Conservation (phyloP, 2,329 filamentous ascomycete species). For the Neobulgaria alba region DNA sequence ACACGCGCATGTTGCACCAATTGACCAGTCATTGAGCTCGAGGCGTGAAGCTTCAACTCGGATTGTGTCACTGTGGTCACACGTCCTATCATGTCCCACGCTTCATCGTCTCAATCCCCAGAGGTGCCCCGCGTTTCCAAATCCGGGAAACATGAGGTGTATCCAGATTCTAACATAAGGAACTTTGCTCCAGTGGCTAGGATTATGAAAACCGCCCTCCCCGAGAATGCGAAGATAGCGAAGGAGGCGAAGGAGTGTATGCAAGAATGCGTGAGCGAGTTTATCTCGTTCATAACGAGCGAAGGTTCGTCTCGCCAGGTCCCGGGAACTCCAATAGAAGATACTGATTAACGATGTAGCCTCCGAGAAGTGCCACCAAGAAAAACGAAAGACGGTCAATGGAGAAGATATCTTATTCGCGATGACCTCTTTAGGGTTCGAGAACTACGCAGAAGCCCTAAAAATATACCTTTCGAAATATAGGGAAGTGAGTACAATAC, state of each 20-base stretch:
- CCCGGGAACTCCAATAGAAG: background rate
- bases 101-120: constrained; percentile 42
- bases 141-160: constrained; percentile 22
- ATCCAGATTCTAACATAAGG: constrained; percentile 80
- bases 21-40: constrained; percentile 27
- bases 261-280: constrained; percentile 99
- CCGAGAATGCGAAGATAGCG: constrained; percentile 97
- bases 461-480: constrained; percentile 98
- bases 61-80: constrained; percentile 24
- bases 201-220: constrained; percentile 97
- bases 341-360: constrained; percentile 43
- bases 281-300: constrained; percentile 99
- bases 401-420: constrained; percentile 98
- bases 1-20: constrained; percentile 24
- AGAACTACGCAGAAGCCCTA: constrained; percentile 95
- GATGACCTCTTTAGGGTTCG: constrained; percentile 97
- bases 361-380: constrained; percentile 98
- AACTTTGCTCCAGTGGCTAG: constrained; percentile 94
- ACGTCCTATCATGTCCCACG: constrained; percentile 47
- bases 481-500: constrained; percentile 68
- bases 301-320: constrained; percentile 60
- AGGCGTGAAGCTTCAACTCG: constrained; percentile 24
- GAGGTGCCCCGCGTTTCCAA: constrained; percentile 41
- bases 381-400: constrained; percentile 98
- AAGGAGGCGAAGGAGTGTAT: constrained; percentile 99